Base-by-base conservation (phyloP, 2,329 filamentous ascomycete species). In the Chalaropsis thielavioides region DNA sequence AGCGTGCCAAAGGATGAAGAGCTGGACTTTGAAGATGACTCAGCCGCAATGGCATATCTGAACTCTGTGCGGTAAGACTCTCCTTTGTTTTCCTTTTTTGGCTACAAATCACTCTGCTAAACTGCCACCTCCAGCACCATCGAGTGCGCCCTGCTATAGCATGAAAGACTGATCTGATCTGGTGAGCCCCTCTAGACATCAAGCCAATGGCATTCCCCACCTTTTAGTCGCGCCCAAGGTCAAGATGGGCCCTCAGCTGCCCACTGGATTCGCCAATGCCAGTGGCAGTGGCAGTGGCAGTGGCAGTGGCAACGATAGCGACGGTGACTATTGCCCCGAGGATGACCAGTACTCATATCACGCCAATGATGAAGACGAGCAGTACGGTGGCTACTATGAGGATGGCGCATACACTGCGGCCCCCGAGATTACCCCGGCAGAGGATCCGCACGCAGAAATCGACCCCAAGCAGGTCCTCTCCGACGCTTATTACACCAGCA, bases 321-420 rank as follows among this genome's bases (percentile, higher is more conserved):
- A 65, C 41, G 69, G 72, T 15, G 67, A 69, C 51, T 69, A 63
- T n/a, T 60, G 72, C 51, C 51, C n/a, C n/a, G 71, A 71, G 15
- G 71, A 72, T 31, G 71, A 76, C 35, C 35, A 4, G 63, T 71
- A 74, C 22, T 69, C 72, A 41, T 68, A 68, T 3, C 64, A 72
- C 56, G 68, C 7, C 35, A 4, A 68, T 19, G 70, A 74, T 35
- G 67, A 69, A 22, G 71, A 72, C 10, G 69, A 69, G 7, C 72
- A 74, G 10, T 70, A 72, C n/a, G 75, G 81, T 64, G 88, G 87
- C 11, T 86, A 83, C 71, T 94, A 89, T 72, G 77, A 84, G 17
- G 89, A 95, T 69, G 91, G 90, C 61, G 88, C 89, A 44, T 96
- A 90, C 72, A 83, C 87, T 27, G 88, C 85, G 3, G 78, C 80